These are phyloP conservation scores for Deuterostichococcus epilithicus DNA, from an alignment of 139 green algal species.

Conservation along the genomic window DNA sequence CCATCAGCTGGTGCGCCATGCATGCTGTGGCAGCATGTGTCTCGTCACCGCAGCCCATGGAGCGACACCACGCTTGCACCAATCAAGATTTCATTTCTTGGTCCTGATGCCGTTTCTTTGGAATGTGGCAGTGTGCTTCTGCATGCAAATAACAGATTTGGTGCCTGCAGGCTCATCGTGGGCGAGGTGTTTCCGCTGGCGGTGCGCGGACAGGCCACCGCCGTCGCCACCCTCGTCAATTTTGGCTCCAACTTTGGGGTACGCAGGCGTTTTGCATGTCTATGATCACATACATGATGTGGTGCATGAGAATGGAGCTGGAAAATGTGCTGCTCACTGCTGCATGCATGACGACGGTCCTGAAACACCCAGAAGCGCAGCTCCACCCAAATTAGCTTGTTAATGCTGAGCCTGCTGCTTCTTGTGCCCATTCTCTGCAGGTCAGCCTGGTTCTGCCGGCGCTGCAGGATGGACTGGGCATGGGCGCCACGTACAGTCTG, in stretches of 20 bases:
- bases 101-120: too few relatives aligned
- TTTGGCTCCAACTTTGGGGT: constrained; percentile 89
- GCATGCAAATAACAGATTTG: too few relatives aligned
- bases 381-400: too few relatives aligned
- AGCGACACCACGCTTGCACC: too few relatives aligned
- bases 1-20: constrained; percentile 76
- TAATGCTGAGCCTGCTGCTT: background rate
- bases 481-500: constrained; percentile 60
- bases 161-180: constrained; percentile 55
- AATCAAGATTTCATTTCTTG: too few relatives aligned
- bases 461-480: constrained; percentile 63
- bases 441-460: constrained; percentile 55
- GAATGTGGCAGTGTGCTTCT: too few relatives aligned
- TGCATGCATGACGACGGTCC: too few relatives aligned
- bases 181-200: constrained; percentile 85
- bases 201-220: constrained; percentile 71
- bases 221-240: constrained; percentile 83
- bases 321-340: too few relatives aligned
- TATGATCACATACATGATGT: background rate
- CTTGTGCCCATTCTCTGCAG: constrained; percentile 12
- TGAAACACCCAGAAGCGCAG: too few relatives aligned
- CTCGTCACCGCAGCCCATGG: too few relatives aligned
- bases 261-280: constrained; percentile 27
- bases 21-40: background rate
- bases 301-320: too few relatives aligned